Conservation (phyloP, 768 basidiomycete species). For the Phaeotremella skinneri region DNA sequence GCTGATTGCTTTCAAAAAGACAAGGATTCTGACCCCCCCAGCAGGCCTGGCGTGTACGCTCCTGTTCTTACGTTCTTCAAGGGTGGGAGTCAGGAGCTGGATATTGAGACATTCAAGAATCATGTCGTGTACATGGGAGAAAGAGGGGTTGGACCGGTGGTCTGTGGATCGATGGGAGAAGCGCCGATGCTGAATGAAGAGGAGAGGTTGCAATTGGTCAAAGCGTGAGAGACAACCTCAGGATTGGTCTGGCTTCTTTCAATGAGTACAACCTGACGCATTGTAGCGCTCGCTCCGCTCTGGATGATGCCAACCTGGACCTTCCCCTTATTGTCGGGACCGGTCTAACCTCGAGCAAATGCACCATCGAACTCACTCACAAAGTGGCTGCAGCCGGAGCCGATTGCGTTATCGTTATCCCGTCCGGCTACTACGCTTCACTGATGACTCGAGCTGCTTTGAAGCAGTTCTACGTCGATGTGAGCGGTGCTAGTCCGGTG, state of each 20-base stretch:
- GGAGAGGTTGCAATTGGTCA: constrained; percentile 65
- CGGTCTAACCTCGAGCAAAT: constrained; percentile 72
- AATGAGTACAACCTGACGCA: neutral
- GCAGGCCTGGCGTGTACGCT: constrained; percentile 68
- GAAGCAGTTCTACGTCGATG: constrained; percentile 69
- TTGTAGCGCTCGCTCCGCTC: constrained; percentile 58
- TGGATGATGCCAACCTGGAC: constrained; percentile 63
- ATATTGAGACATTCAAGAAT: constrained; percentile 63
- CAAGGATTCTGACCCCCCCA: constrained; percentile 53
- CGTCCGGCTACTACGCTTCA: constrained; percentile 77
- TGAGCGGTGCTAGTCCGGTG: constrained; percentile 72
- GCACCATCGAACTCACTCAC: constrained; percentile 68
- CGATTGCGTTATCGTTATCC: constrained; percentile 75
- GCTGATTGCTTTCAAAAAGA: neutral
- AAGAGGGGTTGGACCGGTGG: constrained; percentile 65
- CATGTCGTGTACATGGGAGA: constrained; percentile 63
- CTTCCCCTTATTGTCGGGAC: constrained; percentile 75
- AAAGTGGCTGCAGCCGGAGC: constrained; percentile 86
- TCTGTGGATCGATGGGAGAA: constrained; percentile 76
- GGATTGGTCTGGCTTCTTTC: too few relatives aligned
- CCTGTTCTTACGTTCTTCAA: constrained; percentile 80
- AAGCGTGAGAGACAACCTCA: constrained; percentile 43
- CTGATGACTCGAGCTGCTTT: constrained; percentile 64
- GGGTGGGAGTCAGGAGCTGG: constrained; percentile 51
- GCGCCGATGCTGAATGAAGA: constrained; percentile 58